Conservation (phyloP, 1,139 yeast genomes). For the Candida tropicalis region DNA sequence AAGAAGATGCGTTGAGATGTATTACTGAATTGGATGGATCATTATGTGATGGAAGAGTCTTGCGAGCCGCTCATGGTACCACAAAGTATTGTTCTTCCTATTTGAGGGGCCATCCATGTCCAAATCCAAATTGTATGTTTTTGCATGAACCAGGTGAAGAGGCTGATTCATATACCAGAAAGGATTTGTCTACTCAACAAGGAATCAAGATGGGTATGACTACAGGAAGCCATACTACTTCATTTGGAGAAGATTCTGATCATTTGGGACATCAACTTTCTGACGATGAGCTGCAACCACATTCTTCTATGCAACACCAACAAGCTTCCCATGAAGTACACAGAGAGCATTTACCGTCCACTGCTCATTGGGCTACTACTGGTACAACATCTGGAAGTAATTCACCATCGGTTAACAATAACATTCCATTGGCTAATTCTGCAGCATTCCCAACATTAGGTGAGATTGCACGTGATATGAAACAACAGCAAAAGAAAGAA, state of each 20-base stretch:
- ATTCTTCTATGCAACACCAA: conserved; percentile 10
- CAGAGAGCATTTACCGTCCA: conserved; percentile 48
- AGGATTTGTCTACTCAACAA: conserved; percentile 84
- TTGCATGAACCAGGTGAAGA: conserved; percentile 99
- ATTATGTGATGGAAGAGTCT: conserved; percentile 81
- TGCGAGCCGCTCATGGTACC: conserved; percentile 97
- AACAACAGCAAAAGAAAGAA: conserved; percentile 36
- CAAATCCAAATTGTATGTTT: conserved; percentile 98
- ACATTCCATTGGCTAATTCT: conserved; percentile 48
- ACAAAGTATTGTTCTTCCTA: conserved; percentile 97
- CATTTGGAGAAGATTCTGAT: conserved; percentile 13
- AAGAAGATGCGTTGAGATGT: conserved; percentile 94
- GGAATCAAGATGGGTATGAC: conserved; percentile 60
- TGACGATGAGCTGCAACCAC: conserved; percentile 18
- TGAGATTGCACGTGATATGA: conserved; percentile 55
- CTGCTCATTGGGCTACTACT: conserved; percentile 58
- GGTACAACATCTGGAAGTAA: conserved; percentile 27
- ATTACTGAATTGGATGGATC: conserved; percentile 95
- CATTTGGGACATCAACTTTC: conserved; percentile 13
- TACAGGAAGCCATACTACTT: conserved; percentile 17
- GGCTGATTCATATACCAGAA: conserved; percentile 94
- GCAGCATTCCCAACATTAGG: conserved; percentile 76
- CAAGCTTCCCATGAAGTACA: conserved; percentile 8
- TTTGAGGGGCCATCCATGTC: conserved; percentile 93
- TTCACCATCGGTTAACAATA: conserved; percentile 38